Base-by-base conservation (phyloP, 768 basidiomycete genomes). In the Pleurotus ostreatus region DNA sequence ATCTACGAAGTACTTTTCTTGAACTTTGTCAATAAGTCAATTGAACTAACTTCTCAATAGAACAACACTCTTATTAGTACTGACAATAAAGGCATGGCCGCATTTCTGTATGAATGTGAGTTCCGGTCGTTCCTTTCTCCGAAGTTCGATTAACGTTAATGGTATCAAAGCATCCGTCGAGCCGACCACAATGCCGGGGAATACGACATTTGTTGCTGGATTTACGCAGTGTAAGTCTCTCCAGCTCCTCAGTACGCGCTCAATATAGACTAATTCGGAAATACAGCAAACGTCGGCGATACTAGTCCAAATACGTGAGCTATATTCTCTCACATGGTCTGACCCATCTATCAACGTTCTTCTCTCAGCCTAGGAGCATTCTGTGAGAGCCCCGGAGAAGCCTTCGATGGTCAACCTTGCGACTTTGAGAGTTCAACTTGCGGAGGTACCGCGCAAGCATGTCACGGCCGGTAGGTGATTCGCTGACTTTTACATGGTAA, bases 21-120 rank as follows among this genome's bases (percentile, higher is more conserved):
- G 15, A 20, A 16, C 45, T 52, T 22, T 43, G 40, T 38, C 47
- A n/a, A 38, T 3, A 9, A 9, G 23, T 34, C 11, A 55, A 41
- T 40, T 51, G 15, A 34, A 47, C 46, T 26, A 52, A 58, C 25
- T 60, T 44, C 30, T 49, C 18, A 43, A 23, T 60, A 90, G 87
- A 92, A 92, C 65, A 92, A 90, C 60, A 90, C 89, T 0, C 72
- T 91, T n/a, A 79, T 92, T 26, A 90, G 88, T 67, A 70, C 78
- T 2, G 90, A 92, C 68, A 92, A 92, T 73, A 92, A 92, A 67
- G 90, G 90, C 40, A 90, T 92, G 88, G 88, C 89, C 2, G 88
- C 88, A 6, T 86, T 81, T 67, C 66, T 91, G 15, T 92, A 89
- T 58, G 90, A 92, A 76, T 71, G 86, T 86, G 57, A 49, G 78